Conservation (phyloP, 352 stramenopile genomes). For the Pythium sukuiense region DNA sequence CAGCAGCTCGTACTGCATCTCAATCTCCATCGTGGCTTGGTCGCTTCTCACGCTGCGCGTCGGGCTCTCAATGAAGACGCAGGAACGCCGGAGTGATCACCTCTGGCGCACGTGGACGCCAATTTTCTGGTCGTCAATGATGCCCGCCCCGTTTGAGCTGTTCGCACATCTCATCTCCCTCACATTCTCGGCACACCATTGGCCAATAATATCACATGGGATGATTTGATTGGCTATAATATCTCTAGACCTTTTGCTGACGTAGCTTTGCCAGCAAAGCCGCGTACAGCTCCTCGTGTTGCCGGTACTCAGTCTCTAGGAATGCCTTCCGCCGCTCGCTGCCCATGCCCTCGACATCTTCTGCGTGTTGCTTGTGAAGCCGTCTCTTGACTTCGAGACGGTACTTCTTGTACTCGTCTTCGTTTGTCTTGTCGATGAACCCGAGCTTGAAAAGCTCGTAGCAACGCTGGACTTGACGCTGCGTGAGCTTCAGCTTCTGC, state of each 20-base stretch:
- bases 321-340: conserved; percentile 78
- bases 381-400: conserved; percentile 84
- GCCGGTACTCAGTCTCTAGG: conserved; percentile 62
- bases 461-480: conserved; percentile 75
- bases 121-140: conserved; percentile 10
- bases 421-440: conserved; percentile 52
- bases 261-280: conserved; percentile 37
- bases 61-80: not conserved
- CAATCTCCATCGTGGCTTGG: conserved; percentile 38
- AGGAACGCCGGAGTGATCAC: not conserved
- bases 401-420: conserved; percentile 59
- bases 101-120: conserved; percentile 5
- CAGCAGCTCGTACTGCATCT: conserved; percentile 69
- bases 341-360: conserved; percentile 76
- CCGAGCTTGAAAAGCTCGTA: conserved; percentile 76
- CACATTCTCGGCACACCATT: not conserved
- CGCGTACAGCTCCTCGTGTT: conserved; percentile 52
- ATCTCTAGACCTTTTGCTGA: not conserved
- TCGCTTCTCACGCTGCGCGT: not conserved
- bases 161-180: conserved; percentile 7
- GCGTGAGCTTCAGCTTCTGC: conserved; percentile 68
- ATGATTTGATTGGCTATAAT: conserved; percentile 23
- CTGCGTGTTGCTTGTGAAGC: conserved; percentile 61
- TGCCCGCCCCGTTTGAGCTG: conserved; percentile 1
- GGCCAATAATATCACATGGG: not conserved